Conservation (phyloP, 331 rosid genomes). For the Dryas integrifolia region DNA sequence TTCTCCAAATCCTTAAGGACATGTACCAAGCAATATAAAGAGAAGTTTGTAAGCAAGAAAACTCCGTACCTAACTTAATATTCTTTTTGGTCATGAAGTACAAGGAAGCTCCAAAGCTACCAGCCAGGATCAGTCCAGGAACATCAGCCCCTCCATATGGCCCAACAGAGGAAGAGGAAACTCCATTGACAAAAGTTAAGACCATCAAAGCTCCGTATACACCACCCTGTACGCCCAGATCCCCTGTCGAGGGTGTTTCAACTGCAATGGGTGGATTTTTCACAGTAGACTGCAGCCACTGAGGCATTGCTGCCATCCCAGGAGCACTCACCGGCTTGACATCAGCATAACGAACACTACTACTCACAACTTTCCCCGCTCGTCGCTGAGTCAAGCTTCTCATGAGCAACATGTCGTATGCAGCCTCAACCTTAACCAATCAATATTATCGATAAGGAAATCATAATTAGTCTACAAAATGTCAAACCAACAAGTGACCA, state of each 20-base stretch:
- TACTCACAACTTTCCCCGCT: constrained; percentile 79
- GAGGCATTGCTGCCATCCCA: constrained; percentile 57
- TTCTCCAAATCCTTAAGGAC: constrained; percentile 3
- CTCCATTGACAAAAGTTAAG: constrained; percentile 69
- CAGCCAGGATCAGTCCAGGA: constrained; percentile 89
- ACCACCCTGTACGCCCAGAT: constrained; percentile 77
- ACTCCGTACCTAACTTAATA: constrained; percentile 71
- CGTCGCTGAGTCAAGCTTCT: constrained; percentile 88
- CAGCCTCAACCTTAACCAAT: constrained; percentile 77
- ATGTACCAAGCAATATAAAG: constrained; percentile 12
- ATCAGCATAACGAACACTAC: constrained; percentile 83
- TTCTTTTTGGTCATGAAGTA: constrained; percentile 88
- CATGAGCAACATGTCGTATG: constrained; percentile 95
- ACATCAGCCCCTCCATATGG: constrained; percentile 70
- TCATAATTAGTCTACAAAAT: constrained; percentile 8
- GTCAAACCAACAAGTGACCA: background rate
- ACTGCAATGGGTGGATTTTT: constrained; percentile 65
- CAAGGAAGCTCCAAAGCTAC: constrained; percentile 95
- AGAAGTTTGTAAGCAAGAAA: constrained; percentile 18
- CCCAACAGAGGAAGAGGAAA: constrained; percentile 41
- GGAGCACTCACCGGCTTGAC: constrained; percentile 66
- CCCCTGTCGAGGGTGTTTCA: constrained; percentile 66
- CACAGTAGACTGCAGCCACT: constrained; percentile 64
- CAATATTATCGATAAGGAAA: constrained; percentile 15
- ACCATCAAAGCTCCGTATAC: constrained; percentile 90